These are phyloP conservation scores for Garcileccinum viscosum DNA, from an alignment of 1,284 basidiomycete genomes.

Conservation along the genomic window DNA sequence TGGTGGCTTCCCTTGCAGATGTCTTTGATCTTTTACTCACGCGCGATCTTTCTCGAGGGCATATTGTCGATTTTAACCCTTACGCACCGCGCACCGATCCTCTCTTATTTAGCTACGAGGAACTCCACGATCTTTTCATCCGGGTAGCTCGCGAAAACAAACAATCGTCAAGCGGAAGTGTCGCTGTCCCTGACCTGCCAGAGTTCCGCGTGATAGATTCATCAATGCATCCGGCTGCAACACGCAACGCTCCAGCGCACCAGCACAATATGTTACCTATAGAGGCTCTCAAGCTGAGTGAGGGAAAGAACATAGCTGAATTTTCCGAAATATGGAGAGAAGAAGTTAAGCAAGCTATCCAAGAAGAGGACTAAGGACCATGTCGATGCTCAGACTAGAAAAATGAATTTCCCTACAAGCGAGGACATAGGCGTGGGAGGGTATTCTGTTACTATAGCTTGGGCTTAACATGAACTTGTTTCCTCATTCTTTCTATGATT, in stretches of 20 bases:
- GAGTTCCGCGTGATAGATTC: conserved; percentile 78
- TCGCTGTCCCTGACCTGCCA: conserved; percentile 41
- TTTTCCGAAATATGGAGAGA: conserved; percentile 76
- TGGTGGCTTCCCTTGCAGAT: conserved; percentile 55
- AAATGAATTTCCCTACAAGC: not conserved
- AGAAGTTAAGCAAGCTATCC: conserved; percentile 54
- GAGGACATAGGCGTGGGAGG: not conserved
- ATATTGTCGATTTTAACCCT: conserved; percentile 91
- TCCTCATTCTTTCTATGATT: conserved; percentile 62
- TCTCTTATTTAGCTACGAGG: conserved; percentile 85
- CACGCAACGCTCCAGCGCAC: conserved; percentile 72
- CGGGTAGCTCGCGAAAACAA: not conserved
- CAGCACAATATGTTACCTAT: conserved; percentile 93
- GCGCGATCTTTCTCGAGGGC: conserved; percentile 74
- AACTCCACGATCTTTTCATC: conserved; percentile 59
- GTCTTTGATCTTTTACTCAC: conserved; percentile 88
- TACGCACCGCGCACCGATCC: conserved; percentile 87
- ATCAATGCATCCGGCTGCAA: conserved; percentile 68
- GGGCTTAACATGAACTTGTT: conserved; percentile 46
- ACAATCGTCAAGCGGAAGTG: not conserved
- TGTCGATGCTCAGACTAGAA: not conserved
- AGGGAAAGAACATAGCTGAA: conserved; percentile 71
- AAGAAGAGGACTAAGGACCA: conserved; percentile 17
- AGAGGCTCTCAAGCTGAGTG: conserved; percentile 82
- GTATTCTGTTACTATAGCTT: conserved; percentile 48